Percentiles rank a stretch among this genome's conserved stretches.
These are phyloP conservation scores for Flaveria bidentis DNA, from an alignment of 129 eudicot genomes.

Conservation along the genomic window DNA sequence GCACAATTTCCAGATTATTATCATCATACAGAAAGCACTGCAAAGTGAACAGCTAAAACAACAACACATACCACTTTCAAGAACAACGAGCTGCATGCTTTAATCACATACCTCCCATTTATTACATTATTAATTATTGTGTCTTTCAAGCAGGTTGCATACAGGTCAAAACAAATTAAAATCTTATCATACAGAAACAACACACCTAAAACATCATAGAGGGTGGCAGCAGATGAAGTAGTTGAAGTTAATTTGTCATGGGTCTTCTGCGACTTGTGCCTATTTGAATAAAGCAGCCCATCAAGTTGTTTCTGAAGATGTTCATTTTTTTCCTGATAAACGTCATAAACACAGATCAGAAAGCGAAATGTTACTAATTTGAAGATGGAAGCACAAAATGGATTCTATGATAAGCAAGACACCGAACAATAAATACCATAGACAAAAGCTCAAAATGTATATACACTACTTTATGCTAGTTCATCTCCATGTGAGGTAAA, in stretches of 20 bases:
- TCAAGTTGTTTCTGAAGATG: conserved; percentile 57
- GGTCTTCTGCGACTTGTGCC: conserved; percentile 42
- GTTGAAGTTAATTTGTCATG: conserved; percentile 40
- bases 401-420: not conserved
- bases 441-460: not conserved
- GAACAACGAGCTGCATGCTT: not conserved
- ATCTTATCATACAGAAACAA: not conserved
- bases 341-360: conserved; percentile 15
- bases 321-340: conserved; percentile 58
- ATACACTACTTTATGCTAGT: not conserved
- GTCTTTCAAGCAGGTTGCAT: not conserved
- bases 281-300: conserved; percentile 40
- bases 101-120: too few relatives aligned
- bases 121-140: not conserved
- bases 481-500: not conserved
- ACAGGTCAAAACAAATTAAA: not conserved
- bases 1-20: not conserved
- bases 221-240: conserved; percentile 32
- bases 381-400: not conserved
- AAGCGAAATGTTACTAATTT: not conserved
- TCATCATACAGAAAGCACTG: not conserved
- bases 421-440: not conserved
- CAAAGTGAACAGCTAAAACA: not conserved
- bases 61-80: not conserved
- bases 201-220: conserved; percentile 52